Conservation (phyloP, 148 eudicot genomes). For the Vaccinium vitisidaea region DNA sequence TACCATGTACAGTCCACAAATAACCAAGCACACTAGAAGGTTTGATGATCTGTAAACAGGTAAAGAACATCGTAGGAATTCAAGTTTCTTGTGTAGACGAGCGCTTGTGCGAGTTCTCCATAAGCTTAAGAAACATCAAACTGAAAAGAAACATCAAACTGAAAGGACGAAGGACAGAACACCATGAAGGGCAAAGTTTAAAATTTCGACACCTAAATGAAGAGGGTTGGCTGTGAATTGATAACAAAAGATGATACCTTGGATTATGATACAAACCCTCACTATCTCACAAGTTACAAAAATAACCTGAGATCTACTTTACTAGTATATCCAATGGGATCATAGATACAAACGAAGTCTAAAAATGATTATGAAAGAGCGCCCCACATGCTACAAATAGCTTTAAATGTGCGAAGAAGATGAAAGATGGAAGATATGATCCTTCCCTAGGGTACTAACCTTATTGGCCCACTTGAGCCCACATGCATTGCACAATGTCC, state of each 20-base stretch:
- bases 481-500: slow-evolving; percentile 72
- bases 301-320: neutral
- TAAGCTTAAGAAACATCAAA: neutral
- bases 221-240: neutral
- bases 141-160: neutral
- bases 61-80: neutral
- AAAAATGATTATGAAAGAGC: neutral
- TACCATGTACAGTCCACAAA: neutral
- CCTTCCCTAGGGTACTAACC: slow-evolving; percentile 27
- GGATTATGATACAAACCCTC: neutral
- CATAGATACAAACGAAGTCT: neutral
- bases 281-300: neutral
- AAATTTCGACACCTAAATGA: neutral
- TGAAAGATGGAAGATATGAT: neutral
- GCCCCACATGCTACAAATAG: neutral
- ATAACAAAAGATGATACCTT: neutral
- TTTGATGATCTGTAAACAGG: neutral
- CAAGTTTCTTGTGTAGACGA: neutral
- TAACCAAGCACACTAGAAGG: neutral
- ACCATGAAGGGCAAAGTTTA: neutral
- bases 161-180: neutral
- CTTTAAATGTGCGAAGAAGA: neutral
- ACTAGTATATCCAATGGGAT: neutral
- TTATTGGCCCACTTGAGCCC: slow-evolving; percentile 72
- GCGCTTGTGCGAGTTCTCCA: neutral